Conservation (phyloP, 371 early-diverging fungal species). For the Entomophthora muscae region DNA sequence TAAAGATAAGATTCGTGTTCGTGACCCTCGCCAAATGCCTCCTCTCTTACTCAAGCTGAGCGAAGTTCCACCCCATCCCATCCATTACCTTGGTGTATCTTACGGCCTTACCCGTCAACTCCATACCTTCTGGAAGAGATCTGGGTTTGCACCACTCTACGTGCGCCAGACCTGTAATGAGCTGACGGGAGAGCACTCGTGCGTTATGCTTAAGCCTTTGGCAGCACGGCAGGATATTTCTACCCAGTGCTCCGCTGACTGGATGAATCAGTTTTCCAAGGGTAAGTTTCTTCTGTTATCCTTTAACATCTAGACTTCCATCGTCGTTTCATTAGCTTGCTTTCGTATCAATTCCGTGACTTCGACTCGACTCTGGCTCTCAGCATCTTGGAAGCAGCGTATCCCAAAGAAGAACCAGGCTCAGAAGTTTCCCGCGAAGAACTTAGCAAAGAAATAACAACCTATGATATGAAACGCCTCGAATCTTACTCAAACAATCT, state of each 20-base stretch:
- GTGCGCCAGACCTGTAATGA: constrained; percentile 93
- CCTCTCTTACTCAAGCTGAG: constrained; percentile 66
- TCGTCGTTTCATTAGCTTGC: constrained; percentile 63
- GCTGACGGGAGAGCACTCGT: constrained; percentile 95
- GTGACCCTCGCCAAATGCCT: constrained; percentile 79
- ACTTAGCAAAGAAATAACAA: constrained; percentile 31
- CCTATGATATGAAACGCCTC: constrained; percentile 86
- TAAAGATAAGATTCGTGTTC: constrained; percentile 59
- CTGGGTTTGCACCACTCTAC: constrained; percentile 85
- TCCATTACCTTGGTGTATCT: constrained; percentile 95
- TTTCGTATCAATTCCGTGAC: constrained; percentile 72
- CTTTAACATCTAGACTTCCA: constrained; percentile 47
- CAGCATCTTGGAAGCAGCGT: constrained; percentile 57
- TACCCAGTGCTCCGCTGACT: constrained; percentile 32
- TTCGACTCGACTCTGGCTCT: constrained; percentile 71
- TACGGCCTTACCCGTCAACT: constrained; percentile 83
- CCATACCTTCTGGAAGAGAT: constrained; percentile 93
- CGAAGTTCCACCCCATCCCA: constrained; percentile 54
- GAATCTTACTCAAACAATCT: constrained; percentile 86
- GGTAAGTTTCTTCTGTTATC: background rate
- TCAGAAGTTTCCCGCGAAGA: background rate
- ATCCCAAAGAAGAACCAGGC: constrained; percentile 13
- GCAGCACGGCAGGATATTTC: constrained; percentile 15
- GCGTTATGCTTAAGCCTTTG: constrained; percentile 75
- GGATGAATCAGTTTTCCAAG: constrained; percentile 59